These are phyloP conservation scores for Aspergillus ostianus DNA, from an alignment of 495 filamentous ascomycete genomes.

Conservation along the genomic window DNA sequence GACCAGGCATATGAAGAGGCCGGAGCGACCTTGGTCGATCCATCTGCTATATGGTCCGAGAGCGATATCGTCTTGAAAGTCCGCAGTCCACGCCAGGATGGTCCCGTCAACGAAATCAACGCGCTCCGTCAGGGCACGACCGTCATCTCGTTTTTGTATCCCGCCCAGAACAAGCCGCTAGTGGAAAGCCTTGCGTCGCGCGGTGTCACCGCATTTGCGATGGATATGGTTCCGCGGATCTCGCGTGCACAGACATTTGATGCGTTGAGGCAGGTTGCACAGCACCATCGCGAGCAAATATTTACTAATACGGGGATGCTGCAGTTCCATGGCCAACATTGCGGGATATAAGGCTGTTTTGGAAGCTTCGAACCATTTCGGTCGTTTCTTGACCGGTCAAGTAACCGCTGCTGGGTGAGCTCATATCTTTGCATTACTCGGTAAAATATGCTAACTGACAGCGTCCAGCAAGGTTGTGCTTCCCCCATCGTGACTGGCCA, in stretches of 20 bases:
- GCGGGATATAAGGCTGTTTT: constrained; percentile 83
- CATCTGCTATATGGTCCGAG: constrained; percentile 59
- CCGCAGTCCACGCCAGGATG: constrained; percentile 58
- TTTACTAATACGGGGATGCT: not conserved
- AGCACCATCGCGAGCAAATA: not conserved
- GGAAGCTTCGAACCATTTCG: constrained; percentile 79
- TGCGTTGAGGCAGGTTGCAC: constrained; percentile 50
- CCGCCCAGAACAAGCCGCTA: constrained; percentile 65
- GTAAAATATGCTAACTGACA: constrained; percentile 6
- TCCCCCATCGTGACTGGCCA: not conserved
- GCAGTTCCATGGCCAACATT: constrained; percentile 80
- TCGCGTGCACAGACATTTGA: constrained; percentile 81
- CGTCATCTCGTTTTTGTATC: constrained; percentile 73
- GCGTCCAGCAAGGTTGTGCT: constrained; percentile 15
- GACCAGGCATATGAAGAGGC: constrained; percentile 69
- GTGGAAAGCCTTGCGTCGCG: constrained; percentile 65
- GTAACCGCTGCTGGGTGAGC: constrained; percentile 70
- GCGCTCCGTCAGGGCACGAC: constrained; percentile 60
- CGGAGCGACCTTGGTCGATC: constrained; percentile 68
- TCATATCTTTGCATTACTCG: not conserved
- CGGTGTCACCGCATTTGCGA: constrained; percentile 69
- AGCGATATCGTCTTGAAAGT: constrained; percentile 80
- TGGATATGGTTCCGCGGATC: constrained; percentile 83
- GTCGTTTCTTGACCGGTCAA: constrained; percentile 77
- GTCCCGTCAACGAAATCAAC: constrained; percentile 56